These are phyloP conservation scores for Fagus sylvatica DNA, from an alignment of 306 rosid genomes.

Conservation along the genomic window DNA sequence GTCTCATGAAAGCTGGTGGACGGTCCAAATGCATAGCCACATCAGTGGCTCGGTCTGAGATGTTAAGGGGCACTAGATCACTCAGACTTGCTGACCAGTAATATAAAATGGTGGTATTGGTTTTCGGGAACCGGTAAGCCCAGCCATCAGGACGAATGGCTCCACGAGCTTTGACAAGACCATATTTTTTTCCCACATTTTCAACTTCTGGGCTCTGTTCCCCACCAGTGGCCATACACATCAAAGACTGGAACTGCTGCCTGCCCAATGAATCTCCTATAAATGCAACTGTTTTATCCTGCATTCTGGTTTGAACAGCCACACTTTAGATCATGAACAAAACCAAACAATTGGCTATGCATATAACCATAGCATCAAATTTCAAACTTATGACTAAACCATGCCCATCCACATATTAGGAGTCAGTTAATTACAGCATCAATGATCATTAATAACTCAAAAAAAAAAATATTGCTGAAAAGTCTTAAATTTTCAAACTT, in stretches of 20 bases:
- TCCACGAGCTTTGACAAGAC: constrained; percentile 69
- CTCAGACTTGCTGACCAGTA: constrained; percentile 93
- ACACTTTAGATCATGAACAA: constrained; percentile 33
- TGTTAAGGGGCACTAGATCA: constrained; percentile 68
- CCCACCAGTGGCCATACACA: constrained; percentile 88
- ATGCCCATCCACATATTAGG: background rate
- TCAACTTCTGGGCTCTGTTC: constrained; percentile 60
- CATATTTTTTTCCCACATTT: constrained; percentile 74
- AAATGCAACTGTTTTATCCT: constrained; percentile 83
- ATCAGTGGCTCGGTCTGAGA: constrained; percentile 42
- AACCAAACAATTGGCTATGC: background rate
- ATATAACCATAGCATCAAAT: background rate
- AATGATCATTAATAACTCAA: background rate
- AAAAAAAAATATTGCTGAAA: background rate
- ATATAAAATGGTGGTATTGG: constrained; percentile 81
- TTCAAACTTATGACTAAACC: background rate
- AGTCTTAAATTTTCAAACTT: background rate
- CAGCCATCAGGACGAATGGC: constrained; percentile 95
- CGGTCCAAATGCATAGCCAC: constrained; percentile 92
- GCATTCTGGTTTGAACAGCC: constrained; percentile 62
- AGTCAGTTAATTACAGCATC: background rate
- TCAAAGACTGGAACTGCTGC: constrained; percentile 90
- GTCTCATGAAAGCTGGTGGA: constrained; percentile 76
- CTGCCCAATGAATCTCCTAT: constrained; percentile 89
- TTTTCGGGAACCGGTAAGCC: constrained; percentile 78